phyloP scores from a whole-genome alignment of 208 protist species.

The Trypanosomatidae sp. region DNA sequence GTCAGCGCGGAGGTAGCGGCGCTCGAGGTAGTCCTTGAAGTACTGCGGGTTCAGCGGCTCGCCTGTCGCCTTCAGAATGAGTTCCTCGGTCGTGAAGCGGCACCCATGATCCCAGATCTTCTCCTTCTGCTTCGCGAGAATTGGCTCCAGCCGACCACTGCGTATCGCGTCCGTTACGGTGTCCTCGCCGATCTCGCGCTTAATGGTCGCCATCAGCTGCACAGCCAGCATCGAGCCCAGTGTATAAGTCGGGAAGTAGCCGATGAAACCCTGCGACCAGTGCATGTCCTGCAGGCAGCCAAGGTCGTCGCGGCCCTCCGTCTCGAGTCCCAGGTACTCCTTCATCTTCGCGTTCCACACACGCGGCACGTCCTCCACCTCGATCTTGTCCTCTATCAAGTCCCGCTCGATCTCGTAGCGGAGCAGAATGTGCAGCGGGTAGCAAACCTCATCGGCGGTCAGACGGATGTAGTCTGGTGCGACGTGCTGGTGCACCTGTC shows the following conservation, averaged over 20 bases:
- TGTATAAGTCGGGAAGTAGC: conserved; percentile 91
- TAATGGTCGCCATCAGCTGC: conserved; percentile 76
- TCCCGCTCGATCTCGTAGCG: conserved; percentile 90
- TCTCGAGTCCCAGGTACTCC: conserved; percentile 79
- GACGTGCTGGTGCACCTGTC: conserved; percentile 44
- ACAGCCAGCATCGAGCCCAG: conserved; percentile 80
- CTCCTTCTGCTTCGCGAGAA: conserved; percentile 74
- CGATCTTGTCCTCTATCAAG: conserved; percentile 74
- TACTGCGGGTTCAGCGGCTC: conserved; percentile 81
- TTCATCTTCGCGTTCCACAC: conserved; percentile 91
- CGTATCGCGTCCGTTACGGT: conserved; percentile 50
- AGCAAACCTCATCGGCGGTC: conserved; percentile 90
- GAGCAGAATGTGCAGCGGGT: conserved; percentile 90
- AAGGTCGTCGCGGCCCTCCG: conserved; percentile 65
- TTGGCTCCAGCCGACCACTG: conserved; percentile 55
- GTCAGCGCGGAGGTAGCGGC: conserved; percentile 71
- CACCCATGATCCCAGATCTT: conserved; percentile 72
- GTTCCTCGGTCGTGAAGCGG: conserved; percentile 68
- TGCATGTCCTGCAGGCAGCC: conserved; percentile 92
- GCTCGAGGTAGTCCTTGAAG: conserved; percentile 77
- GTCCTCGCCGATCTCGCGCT: conserved; percentile 56
- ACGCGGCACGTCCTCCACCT: conserved; percentile 72
- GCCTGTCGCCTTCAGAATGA: conserved; percentile 77
- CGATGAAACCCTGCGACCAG: conserved; percentile 66
- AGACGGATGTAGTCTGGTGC: conserved; percentile 80